phyloP scores from a whole-genome alignment of 371 early-diverging fungal genomes.

The Saksenaea vasiformis region DNA sequence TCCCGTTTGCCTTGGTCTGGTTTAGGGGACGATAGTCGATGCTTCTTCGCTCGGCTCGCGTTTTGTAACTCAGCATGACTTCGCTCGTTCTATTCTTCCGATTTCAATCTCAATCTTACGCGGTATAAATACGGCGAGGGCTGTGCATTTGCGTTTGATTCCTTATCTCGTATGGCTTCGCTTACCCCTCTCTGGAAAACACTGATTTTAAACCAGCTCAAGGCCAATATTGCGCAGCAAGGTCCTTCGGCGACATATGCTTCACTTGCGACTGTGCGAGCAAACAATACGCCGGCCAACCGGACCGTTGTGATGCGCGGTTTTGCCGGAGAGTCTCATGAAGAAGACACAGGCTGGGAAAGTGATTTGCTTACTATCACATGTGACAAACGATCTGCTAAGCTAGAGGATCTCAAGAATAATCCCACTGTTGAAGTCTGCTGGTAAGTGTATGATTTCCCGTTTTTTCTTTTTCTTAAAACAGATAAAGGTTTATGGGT shows the following conservation, averaged over 20 bases:
- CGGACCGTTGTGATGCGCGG: constrained; percentile 53
- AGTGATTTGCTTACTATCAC: constrained; percentile 43
- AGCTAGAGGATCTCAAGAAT: constrained; percentile 33
- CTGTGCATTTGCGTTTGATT: no score
- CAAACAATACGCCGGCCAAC: constrained; percentile 41
- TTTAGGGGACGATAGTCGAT: no score
- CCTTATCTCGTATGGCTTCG: neutral
- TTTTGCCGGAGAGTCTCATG: constrained; percentile 47
- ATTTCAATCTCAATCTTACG: no score
- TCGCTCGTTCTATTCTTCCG: no score
- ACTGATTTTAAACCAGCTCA: constrained; percentile 22
- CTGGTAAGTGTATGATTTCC: constrained; percentile 32
- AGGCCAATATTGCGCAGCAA: constrained; percentile 32
- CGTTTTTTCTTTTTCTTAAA: neutral
- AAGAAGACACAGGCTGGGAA: constrained; percentile 36
- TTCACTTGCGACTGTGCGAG: constrained; percentile 41
- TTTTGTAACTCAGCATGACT: no score
- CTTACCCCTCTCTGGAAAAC: constrained; percentile 27
- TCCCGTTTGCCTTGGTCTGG: no score
- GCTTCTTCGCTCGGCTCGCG: no score
- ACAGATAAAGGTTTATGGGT: constrained; percentile 32
- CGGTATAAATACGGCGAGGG: no score
- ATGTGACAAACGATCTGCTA: constrained; percentile 38
- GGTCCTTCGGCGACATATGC: constrained; percentile 39
- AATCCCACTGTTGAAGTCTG: constrained; percentile 37